Conservation (phyloP, 257 asterid species). For the Solanum megistacrolobum region DNA sequence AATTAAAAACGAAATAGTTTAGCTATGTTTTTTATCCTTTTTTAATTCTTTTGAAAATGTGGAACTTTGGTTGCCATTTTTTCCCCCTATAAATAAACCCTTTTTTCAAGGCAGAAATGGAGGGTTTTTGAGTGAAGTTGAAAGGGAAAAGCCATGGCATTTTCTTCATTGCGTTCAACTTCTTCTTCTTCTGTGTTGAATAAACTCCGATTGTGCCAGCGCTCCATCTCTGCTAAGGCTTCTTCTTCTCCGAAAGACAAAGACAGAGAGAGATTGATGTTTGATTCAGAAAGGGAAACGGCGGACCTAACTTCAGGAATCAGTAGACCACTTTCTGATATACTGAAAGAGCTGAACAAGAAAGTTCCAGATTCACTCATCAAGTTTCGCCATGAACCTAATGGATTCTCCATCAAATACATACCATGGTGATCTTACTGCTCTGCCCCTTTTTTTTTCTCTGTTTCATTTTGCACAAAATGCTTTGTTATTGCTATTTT, state of each 20-base stretch:
- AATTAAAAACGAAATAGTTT: too few species aligned
- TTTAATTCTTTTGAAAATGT: too few species aligned
- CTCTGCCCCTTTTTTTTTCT: background rate
- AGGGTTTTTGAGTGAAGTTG: background rate
- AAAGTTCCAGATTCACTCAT: slow-evolving; percentile 72
- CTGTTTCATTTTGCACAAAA: background rate
- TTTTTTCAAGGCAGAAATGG: background rate
- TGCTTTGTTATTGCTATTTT: too few species aligned
- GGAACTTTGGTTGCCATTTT: background rate
- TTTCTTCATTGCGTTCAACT: background rate
- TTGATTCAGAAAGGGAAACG: background rate
- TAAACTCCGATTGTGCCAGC: background rate
- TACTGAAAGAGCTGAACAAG: slow-evolving; percentile 69
- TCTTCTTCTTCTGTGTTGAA: background rate
- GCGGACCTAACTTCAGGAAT: slow-evolving; percentile 42
- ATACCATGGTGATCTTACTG: slow-evolving; percentile 48
- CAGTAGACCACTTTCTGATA: slow-evolving; percentile 54
- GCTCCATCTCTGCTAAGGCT: background rate
- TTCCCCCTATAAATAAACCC: too few species aligned
- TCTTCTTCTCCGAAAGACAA: background rate
- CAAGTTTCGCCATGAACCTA: slow-evolving; percentile 30
- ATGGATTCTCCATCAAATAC: slow-evolving; percentile 46
- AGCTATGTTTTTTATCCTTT: too few species aligned
- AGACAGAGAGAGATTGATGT: background rate
- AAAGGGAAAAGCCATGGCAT: background rate